Conservation (phyloP, 1,139 yeast species). For the Saccharomyces hybrid region DNA sequence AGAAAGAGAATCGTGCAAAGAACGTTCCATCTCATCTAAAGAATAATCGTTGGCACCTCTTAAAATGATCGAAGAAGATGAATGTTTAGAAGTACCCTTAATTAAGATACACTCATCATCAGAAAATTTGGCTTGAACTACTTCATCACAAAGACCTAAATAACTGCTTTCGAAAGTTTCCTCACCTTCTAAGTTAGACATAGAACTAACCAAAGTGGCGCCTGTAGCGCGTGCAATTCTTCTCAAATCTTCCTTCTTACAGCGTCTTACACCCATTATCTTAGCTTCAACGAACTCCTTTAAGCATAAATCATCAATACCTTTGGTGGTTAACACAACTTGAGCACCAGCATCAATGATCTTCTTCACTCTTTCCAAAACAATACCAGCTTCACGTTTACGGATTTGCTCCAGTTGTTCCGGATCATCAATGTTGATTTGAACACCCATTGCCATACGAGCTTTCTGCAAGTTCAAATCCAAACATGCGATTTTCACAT, state of each 20-base stretch:
- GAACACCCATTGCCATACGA: slow-evolving; percentile 97
- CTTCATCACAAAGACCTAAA: slow-evolving; percentile 89
- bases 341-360: slow-evolving; percentile 92
- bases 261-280: slow-evolving; percentile 96
- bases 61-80: slow-evolving; percentile 83
- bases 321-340: slow-evolving; percentile 93
- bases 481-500: slow-evolving; percentile 72
- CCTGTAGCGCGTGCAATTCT: slow-evolving; percentile 98
- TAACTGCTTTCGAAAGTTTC: slow-evolving; percentile 87
- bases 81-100: slow-evolving; percentile 90
- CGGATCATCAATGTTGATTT: slow-evolving; percentile 94
- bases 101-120: slow-evolving; percentile 96
- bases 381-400: slow-evolving; percentile 87
- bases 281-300: slow-evolving; percentile 94
- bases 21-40: slow-evolving; percentile 97
- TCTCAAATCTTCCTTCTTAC: slow-evolving; percentile 93
- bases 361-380: slow-evolving; percentile 79
- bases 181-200: slow-evolving; percentile 95
- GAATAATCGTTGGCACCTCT: slow-evolving; percentile 97
- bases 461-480: slow-evolving; percentile 95
- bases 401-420: slow-evolving; percentile 94
- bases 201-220: slow-evolving; percentile 77
- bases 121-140: slow-evolving; percentile 80
- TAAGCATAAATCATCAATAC: slow-evolving; percentile 93
- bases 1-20: slow-evolving; percentile 86